Conservation (phyloP, 306 rosid genomes). For the Corylus heterophylla region DNA sequence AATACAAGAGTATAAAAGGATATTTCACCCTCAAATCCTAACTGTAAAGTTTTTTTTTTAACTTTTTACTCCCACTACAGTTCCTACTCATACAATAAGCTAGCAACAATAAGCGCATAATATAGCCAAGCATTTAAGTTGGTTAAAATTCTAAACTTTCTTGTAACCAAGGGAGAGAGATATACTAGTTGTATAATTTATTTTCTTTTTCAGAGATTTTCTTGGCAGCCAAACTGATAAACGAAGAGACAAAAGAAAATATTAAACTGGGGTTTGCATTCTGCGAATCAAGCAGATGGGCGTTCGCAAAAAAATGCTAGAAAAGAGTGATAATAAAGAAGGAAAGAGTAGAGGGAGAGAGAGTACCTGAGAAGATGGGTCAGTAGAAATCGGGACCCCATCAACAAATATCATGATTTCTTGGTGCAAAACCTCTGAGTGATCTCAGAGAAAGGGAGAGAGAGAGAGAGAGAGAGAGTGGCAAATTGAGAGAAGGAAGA, state of each 20-base stretch:
- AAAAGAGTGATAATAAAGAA: not conserved
- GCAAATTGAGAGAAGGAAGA: not conserved
- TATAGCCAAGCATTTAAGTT: not conserved
- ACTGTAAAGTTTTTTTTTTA: too few relatives aligned
- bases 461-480: not conserved
- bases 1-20: too few relatives aligned
- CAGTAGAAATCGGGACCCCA: slow-evolving; percentile 27
- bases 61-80: not conserved
- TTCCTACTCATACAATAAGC: not conserved
- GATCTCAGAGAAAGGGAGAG: not conserved
- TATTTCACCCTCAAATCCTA: too few relatives aligned
- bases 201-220: not conserved
- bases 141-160: not conserved
- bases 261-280: not conserved
- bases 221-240: not conserved
- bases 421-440: not conserved
- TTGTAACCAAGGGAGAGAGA: not conserved
- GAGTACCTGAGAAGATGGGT: slow-evolving; percentile 41
- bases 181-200: not conserved
- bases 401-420: slow-evolving; percentile 40
- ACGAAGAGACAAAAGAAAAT: not conserved
- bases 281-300: not conserved
- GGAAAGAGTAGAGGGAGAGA: not conserved
- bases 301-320: not conserved
- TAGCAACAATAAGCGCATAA: not conserved